phyloP scores from a whole-genome alignment of 78 protist genomes.

The Blattamonas nauphoetae region DNA sequence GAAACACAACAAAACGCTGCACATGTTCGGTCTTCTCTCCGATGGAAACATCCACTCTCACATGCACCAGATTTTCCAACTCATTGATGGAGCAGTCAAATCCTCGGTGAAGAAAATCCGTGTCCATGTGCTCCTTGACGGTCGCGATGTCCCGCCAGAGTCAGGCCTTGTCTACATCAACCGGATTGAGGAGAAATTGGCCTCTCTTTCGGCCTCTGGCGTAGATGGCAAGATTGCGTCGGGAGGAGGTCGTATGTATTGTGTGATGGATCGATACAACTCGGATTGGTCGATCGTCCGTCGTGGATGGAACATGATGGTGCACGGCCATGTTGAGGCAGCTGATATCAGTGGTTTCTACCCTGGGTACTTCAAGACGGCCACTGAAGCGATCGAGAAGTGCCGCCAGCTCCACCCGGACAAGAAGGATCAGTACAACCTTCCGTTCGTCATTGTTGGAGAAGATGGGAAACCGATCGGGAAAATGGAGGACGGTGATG shows the following conservation, averaged over 20 bases:
- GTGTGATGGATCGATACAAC: constrained; percentile 55
- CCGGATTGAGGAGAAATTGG: constrained; percentile 19
- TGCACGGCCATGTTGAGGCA: neutral
- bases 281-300: constrained; percentile 47
- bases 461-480: constrained; percentile 30
- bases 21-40: constrained; percentile 32
- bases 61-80: neutral
- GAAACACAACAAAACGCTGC: constrained; percentile 9
- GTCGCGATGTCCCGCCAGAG: constrained; percentile 53
- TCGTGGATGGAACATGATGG: constrained; percentile 33
- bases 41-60: constrained; percentile 55
- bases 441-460: constrained; percentile 28
- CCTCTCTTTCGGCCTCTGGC: neutral
- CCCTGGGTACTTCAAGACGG: neutral
- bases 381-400: constrained; percentile 17
- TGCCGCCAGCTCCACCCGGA: neutral
- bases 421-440: constrained; percentile 36
- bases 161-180: constrained; percentile 30
- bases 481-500: constrained; percentile 36
- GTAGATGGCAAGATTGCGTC: constrained; percentile 29
- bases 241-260: constrained; percentile 54
- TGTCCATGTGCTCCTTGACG: constrained; percentile 45
- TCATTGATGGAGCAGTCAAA: constrained; percentile 13
- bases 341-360: constrained; percentile 17
- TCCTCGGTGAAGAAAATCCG: constrained; percentile 24